Conservation (phyloP, 108 stramenopile species). For the Nitzschia putrida region DNA sequence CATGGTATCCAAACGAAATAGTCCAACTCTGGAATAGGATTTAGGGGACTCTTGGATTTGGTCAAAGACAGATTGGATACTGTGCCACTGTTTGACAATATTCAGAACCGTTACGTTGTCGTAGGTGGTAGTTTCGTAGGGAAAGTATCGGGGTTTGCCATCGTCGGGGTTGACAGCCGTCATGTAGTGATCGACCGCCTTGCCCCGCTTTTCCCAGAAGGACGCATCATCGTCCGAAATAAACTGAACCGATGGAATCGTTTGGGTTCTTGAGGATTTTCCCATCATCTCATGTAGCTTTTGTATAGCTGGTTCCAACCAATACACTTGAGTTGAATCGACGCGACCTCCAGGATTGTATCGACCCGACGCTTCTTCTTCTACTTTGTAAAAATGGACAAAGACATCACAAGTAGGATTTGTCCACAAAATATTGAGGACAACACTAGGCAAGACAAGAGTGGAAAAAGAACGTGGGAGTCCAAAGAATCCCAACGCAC, state of each 20-base stretch:
- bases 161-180: conserved; percentile 20
- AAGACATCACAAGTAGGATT: no score
- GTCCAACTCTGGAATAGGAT: conserved; percentile 33
- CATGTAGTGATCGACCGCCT: conserved; percentile 21
- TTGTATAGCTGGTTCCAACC: conserved; percentile 24
- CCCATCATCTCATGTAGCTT: not conserved
- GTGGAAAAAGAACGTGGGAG: no score
- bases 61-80: conserved; percentile 5
- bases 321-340: conserved; percentile 35
- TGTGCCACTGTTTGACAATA: conserved; percentile 42
- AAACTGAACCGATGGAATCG: conserved; percentile 10
- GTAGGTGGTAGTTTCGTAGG: conserved; percentile 2
- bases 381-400: no score
- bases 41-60: conserved; percentile 4
- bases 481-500: no score
- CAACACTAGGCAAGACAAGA: no score
- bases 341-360: conserved; percentile 48
- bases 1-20: conserved; percentile 36
- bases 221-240: conserved; percentile 26
- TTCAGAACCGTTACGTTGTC: no score
- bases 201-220: conserved; percentile 24
- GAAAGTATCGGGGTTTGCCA: conserved; percentile 32
- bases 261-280: not conserved
- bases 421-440: no score
- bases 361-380: no score